Evolutionary conservation across 805 yeast genomes (phyloP).

Genomic region (Candida pseudoglaebosa): DNA sequence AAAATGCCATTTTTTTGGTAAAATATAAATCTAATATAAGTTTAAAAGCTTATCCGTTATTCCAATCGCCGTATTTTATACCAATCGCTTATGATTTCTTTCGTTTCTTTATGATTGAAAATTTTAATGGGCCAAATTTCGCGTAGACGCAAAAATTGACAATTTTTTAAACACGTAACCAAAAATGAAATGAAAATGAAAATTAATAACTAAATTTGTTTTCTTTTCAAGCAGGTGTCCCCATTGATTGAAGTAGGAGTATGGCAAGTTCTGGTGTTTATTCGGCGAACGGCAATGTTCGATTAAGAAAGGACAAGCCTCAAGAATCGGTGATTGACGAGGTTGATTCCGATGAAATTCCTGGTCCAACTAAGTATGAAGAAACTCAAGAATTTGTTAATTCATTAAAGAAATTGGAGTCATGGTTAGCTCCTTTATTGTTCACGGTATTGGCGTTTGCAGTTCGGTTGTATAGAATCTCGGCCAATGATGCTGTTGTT

Average conservation of each 20-base stretch:
- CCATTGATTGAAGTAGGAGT: conserved; percentile 1
- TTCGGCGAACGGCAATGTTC: conserved; percentile 15
- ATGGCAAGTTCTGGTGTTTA: conserved; percentile 23
- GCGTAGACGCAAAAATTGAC: neutral
- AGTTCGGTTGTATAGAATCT: conserved; percentile 59
- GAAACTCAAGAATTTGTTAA: conserved; percentile 25
- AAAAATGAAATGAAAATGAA: neutral
- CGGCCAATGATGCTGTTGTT: conserved; percentile 54
- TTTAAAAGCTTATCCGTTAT: no score
- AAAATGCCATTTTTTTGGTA: no score
- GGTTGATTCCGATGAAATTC: conserved; percentile 14
- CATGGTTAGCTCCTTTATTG: conserved; percentile 51
- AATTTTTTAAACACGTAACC: conserved; percentile 5
- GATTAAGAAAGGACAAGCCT: conserved; percentile 13
- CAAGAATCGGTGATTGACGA: conserved; percentile 5
- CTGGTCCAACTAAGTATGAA: conserved; percentile 20
- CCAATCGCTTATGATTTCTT: neutral
- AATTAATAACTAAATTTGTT: conserved; percentile 2
- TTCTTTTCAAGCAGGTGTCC: conserved; percentile 6
- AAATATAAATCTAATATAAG: no score
- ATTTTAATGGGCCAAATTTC: neutral
- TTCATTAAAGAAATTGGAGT: conserved; percentile 28
- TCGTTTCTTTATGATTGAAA: neutral
- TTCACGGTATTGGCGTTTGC: conserved; percentile 69
- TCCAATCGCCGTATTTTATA: no score